Evolutionary conservation across 2,329 filamentous ascomycete species (phyloP), one percentile per base, ranked within the genome.

Genomic region (Orbilia oligospora): DNA sequence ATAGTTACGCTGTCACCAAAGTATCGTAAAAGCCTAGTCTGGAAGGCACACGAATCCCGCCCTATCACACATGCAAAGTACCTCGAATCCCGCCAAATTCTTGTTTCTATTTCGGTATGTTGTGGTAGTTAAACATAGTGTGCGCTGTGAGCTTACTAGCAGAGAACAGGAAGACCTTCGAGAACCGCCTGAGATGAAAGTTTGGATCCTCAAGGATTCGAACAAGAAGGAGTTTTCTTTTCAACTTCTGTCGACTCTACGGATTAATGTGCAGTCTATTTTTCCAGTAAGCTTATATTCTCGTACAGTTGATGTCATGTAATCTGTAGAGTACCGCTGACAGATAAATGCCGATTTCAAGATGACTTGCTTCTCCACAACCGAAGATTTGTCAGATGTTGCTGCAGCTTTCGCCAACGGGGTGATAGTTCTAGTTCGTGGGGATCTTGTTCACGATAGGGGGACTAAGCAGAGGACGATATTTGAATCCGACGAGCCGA

Each of bases 381-480:
- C 96, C 30, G 92, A 94, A 61, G 94, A 98, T 84, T 87, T 99
- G 24, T 93, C 93, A 3, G 96, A 99, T 86, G 89, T 98, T 30
- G 96, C 95, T 3, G 92, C 98, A 5, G 97, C 96, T 4, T 99
- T 99, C 83, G 96, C 92, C 12, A 98, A 99, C 84, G 96, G 96
- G 6, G 91, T 94, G 0, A 95, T 99, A 12, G 97, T 94, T 0
- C 91, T 99, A 30, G 93, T 99, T 72, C 90, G 96, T 75, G 96
- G 97, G 78, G 96, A 99, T 83, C 87, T 99, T 61, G 93, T 99
- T 81, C 94, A 99, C 84, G 96, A 99, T 84, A 90, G 96, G 72
- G 96, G 97, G 22, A 94, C 95, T 10, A 94, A 93, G 83, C 96
- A 99, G 84, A 90, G 96, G 67, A 96, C 95, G 38, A 93, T 99